Percentiles rank a stretch among this genome's conserved stretches.
Conservation (phyloP, 805 yeast genomes). For the Candida oleophila region DNA sequence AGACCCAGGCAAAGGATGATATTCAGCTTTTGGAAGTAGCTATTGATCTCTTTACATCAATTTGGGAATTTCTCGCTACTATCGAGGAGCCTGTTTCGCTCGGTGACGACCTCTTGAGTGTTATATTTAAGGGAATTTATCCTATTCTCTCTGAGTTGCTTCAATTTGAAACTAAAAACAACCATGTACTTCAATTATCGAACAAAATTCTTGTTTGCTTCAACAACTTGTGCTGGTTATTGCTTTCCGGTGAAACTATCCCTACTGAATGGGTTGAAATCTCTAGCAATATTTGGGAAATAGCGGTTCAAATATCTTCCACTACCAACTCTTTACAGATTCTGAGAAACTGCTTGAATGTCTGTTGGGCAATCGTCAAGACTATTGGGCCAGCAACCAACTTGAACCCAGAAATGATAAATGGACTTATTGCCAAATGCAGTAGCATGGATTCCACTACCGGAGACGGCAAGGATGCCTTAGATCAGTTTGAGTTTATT, state of each 20-base stretch:
- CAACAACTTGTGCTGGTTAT: conserved; percentile 70
- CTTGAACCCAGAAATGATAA: conserved; percentile 25
- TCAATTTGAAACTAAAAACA: conserved; percentile 29
- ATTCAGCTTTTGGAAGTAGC: conserved; percentile 67
- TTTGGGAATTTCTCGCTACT: conserved; percentile 56
- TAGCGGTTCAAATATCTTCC: conserved; percentile 13
- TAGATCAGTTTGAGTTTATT: conserved; percentile 35
- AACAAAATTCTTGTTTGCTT: conserved; percentile 62
- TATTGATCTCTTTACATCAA: conserved; percentile 74
- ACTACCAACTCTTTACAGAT: conserved; percentile 15
- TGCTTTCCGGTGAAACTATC: conserved; percentile 29
- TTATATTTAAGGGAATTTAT: conserved; percentile 20
- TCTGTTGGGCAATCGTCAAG: conserved; percentile 39
- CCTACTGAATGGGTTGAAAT: conserved; percentile 41
- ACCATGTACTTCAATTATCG: conserved; percentile 36
- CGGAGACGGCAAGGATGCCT: conserved; percentile 7
- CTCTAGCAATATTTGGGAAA: conserved; percentile 30
- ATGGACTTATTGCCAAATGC: conserved; percentile 22
- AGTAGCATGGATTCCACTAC: conserved; percentile 6
- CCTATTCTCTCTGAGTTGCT: conserved; percentile 39
- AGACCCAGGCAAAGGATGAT: conserved; percentile 47
- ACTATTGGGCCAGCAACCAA: conserved; percentile 34
- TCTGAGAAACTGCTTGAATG: conserved; percentile 33
- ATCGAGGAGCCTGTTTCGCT: conserved; percentile 25
- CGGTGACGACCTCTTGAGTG: conserved; percentile 14